Percentiles rank a stretch among this genome's conserved stretches.
Conservation (phyloP, 2,329 filamentous ascomycete species). For the Dothideomycetes sp. region DNA sequence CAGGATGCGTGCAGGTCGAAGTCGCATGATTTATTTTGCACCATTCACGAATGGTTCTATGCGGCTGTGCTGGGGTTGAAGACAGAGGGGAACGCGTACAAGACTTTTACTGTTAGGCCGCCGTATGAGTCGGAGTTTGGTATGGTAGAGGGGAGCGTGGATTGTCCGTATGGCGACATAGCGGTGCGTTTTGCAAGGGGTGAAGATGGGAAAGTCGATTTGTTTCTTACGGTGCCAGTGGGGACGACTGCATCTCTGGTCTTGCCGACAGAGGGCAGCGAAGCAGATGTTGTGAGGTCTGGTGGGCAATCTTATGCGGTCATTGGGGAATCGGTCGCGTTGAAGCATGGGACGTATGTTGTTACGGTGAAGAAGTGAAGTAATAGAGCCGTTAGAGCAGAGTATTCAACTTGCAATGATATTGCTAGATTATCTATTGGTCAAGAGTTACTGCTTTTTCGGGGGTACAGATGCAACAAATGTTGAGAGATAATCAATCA, state of each 20-base stretch:
- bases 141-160: constrained; percentile 25
- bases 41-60: constrained; percentile 40
- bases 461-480: too few species aligned
- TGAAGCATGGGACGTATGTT: too few species aligned
- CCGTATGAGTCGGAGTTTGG: constrained; percentile 30
- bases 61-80: constrained; percentile 28
- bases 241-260: constrained; percentile 15
- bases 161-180: constrained; percentile 29
- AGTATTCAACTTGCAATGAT: too few species aligned
- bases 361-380: too few species aligned
- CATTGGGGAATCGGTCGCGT: too few species aligned
- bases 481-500: too few species aligned
- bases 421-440: too few species aligned
- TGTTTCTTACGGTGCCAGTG: constrained; percentile 17
- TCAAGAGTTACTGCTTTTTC: too few species aligned
- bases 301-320: too few species aligned
- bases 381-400: too few species aligned
- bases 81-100: constrained; percentile 27
- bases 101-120: constrained; percentile 28
- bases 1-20: constrained; percentile 33
- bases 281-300: too few species aligned
- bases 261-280: too few species aligned
- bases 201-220: constrained; percentile 3
- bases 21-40: constrained; percentile 38
- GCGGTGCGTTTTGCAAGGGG: constrained; percentile 16